Base-by-base conservation (phyloP, 2,329 filamentous ascomycete genomes). In the Bisporella sp. region DNA sequence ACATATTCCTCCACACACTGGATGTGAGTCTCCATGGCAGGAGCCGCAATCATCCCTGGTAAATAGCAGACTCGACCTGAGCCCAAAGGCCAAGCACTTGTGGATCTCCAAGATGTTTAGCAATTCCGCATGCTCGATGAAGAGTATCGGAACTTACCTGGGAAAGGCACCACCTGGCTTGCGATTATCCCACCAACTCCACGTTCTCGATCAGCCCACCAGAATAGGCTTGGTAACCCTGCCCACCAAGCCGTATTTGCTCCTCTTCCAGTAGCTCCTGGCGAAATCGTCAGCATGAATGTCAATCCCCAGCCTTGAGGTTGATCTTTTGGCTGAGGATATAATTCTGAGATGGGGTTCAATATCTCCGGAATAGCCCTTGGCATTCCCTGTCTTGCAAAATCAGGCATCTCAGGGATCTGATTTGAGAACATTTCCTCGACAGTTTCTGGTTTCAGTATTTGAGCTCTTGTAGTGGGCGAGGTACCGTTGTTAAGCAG, bases 231-330 rank as follows among this genome's bases (percentile, higher is more conserved):
- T 4, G 78, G 64, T 31, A 84, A 57, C 0, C 82, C 81, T 1
- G 76, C 76, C 82, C 82, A 85, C 59, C 69, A 73, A 0, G 59
- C 74, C 0, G 78, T 81, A 2, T 70, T 68, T 2, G 56, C 64
- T 0, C 76, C 76, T 6, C 80, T 69, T 0, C 81, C 79, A 3
- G 79, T 79, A 1, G 72, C 73, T 1, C 72, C 71, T 29, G 47
- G 46, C 47, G 54, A 49, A 42, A 52, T 50, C 12, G 64, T 77
- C 9, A 82, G 63, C 72, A 82, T 77, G 45, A 81, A 80, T 0
- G 72, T 75, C 32, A 86, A 66, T 0, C 81, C 81, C 81, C 81
- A 86, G 8, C 84, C 84, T 59, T 85, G 81, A 59, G 85, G 80
- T 0, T 81, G 76, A 41, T 71, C 53, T 0, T 63, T 60, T 0